Evolutionary conservation across 202 grass and related monocot genomes (phyloP).

Genomic region (Setaria italica): DNA sequence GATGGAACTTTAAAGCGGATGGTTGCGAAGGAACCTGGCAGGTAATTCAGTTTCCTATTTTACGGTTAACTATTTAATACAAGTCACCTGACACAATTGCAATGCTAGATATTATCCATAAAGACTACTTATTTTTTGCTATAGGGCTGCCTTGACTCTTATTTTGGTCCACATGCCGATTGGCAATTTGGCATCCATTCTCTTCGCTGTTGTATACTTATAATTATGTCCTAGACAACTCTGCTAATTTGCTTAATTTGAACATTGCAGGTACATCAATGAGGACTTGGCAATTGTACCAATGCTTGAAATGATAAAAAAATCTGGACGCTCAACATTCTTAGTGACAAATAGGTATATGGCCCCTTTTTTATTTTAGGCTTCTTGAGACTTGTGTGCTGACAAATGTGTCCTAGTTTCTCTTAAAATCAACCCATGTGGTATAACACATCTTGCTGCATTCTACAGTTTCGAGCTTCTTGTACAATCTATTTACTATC

Average conservation of each 20-base stretch:
- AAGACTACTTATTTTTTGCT: not conserved
- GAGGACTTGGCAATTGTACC: slow-evolving; percentile 91
- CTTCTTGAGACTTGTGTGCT: slow-evolving; percentile 27
- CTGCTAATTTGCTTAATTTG: slow-evolving; percentile 48
- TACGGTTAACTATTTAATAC: not conserved
- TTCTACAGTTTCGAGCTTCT: slow-evolving; percentile 17
- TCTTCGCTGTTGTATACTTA: slow-evolving; percentile 11
- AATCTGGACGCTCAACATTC: slow-evolving; percentile 89
- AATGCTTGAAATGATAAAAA: slow-evolving; percentile 94
- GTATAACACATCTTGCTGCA: not conserved
- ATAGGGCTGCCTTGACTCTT: slow-evolving; percentile 24
- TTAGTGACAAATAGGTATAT: slow-evolving; percentile 94
- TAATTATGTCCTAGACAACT: slow-evolving; percentile 17
- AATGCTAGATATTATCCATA: slow-evolving; percentile 28
- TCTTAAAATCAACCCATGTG: slow-evolving; percentile 13
- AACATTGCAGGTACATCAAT: slow-evolving; percentile 84
- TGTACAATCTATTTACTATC: slow-evolving; percentile 34
- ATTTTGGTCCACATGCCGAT: slow-evolving; percentile 9
- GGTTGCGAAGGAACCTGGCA: slow-evolving; percentile 88
- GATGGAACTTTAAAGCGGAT: slow-evolving; percentile 97
- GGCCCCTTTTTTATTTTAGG: slow-evolving; percentile 26
- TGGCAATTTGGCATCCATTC: slow-evolving; percentile 24
- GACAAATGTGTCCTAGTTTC: slow-evolving; percentile 23
- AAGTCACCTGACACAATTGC: not conserved
- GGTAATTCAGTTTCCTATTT: slow-evolving; percentile 52